A percentile compares a stretch with the other conserved stretches of the same genome.
phyloP scores from a whole-genome alignment of 192 early-diverging fungal genomes.

The Backusella luteola region DNA sequence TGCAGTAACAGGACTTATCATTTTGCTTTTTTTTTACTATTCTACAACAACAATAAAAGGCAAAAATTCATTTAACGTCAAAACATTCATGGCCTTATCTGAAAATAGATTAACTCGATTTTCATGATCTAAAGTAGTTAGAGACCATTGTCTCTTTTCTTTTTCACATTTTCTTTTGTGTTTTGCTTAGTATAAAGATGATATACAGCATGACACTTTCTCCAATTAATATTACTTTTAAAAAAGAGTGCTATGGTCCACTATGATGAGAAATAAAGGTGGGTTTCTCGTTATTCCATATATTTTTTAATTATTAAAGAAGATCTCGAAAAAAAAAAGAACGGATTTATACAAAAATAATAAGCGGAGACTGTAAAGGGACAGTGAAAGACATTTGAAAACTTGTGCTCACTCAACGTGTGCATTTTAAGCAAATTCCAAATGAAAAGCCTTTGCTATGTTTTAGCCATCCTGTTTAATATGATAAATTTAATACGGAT shows the following conservation, averaged over 20 bases:
- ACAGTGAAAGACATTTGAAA: not conserved
- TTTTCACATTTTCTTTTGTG: not conserved
- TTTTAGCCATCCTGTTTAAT: not conserved
- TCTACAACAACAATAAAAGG: not conserved
- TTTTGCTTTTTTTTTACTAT: not conserved
- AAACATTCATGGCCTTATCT: not conserved
- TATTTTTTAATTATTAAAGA: not conserved
- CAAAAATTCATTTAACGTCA: not conserved
- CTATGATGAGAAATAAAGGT: not conserved
- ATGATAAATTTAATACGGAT: not conserved
- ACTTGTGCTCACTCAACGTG: not conserved
- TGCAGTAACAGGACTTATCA: not conserved
- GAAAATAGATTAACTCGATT: not conserved
- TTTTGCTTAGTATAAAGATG: not conserved
- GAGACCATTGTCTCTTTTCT: not conserved
- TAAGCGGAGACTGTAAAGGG: not conserved
- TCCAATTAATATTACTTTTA: not conserved
- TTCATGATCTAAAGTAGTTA: not conserved
- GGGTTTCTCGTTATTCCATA: not conserved
- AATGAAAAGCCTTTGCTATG: not conserved
- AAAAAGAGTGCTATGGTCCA: not conserved
- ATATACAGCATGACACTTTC: too few species aligned
- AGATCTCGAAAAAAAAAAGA: not conserved
- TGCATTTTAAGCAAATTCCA: not conserved
- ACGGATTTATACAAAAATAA: not conserved